phyloP scores from a whole-genome alignment of 2,329 filamentous ascomycete genomes.

The Beauveria sp. region DNA sequence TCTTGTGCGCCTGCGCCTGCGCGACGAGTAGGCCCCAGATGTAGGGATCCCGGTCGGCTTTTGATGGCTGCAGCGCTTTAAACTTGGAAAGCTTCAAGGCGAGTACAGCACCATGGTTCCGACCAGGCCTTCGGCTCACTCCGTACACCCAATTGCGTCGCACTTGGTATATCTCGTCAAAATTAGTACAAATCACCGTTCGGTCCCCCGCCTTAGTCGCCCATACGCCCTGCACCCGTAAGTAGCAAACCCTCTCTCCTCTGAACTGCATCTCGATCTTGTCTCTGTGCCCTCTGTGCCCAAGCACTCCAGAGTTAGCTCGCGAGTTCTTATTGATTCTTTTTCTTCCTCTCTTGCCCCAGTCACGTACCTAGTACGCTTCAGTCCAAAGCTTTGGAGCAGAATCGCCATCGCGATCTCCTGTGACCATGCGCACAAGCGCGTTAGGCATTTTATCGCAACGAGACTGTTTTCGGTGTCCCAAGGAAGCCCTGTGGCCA shows the following conservation, averaged over 20 bases:
- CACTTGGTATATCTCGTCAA: no score
- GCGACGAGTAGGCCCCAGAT: no score
- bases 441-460: background rate
- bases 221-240: background rate
- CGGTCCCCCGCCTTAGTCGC: no score
- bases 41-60: no score
- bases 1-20: background rate
- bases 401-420: background rate
- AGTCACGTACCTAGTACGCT: background rate
- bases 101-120: no score
- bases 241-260: background rate
- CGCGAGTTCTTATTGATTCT: background rate
- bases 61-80: no score
- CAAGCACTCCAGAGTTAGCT: background rate
- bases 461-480: background rate
- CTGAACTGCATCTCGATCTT: slow-evolving; percentile 1
- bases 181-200: no score
- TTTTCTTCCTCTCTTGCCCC: background rate
- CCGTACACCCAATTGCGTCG: no score
- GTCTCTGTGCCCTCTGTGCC: background rate
- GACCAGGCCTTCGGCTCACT: no score
- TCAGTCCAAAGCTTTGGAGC: background rate
- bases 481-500: background rate
- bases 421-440: background rate
- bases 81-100: no score